Evolutionary conservation across 2,329 filamentous ascomycete genomes (phyloP).

Genomic region (Aspergillus oerlinghausenensis): DNA sequence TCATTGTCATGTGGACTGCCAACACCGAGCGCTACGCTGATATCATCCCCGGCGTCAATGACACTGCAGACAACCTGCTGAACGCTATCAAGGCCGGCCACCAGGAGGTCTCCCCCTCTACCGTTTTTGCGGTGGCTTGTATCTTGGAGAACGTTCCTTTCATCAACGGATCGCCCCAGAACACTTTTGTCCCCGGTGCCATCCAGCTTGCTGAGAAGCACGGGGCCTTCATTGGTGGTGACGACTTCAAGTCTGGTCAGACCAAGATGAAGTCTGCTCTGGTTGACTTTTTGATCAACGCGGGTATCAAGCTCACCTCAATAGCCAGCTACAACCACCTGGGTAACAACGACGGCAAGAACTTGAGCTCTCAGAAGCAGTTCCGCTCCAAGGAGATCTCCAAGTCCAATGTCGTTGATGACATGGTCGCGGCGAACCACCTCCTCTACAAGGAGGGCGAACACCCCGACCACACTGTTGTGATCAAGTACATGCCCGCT

Average conservation of each 20-base stretch:
- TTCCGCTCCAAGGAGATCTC: conserved; percentile 99
- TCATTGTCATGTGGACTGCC: conserved; percentile 97
- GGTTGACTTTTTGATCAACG: conserved; percentile 97
- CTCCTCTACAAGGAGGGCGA: conserved; percentile 88
- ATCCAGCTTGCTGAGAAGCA: conserved; percentile 84
- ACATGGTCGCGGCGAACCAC: conserved; percentile 96
- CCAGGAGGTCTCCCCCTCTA: conserved; percentile 88
- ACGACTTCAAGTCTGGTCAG: conserved; percentile 99
- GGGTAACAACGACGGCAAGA: conserved; percentile 99
- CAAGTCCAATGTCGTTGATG: conserved; percentile 98
- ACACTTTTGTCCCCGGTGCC: conserved; percentile 94
- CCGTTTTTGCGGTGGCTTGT: conserved; percentile 89
- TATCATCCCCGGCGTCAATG: conserved; percentile 81
- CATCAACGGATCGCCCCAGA: conserved; percentile 99
- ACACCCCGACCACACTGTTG: conserved; percentile 95
- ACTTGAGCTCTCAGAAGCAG: conserved; percentile 93
- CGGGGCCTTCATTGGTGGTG: conserved; percentile 86
- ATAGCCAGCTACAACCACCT: conserved; percentile 99
- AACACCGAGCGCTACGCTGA: conserved; percentile 98
- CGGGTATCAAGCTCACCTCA: conserved; percentile 96
- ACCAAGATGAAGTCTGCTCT: conserved; percentile 99
- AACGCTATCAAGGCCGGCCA: conserved; percentile 82
- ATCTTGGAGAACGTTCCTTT: conserved; percentile 88
- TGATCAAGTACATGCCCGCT: conserved; percentile 99
- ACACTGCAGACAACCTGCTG: conserved; percentile 91